These are phyloP conservation scores for Camellia oleifera DNA, from an alignment of 179 eudicot genomes.

Conservation along the genomic window DNA sequence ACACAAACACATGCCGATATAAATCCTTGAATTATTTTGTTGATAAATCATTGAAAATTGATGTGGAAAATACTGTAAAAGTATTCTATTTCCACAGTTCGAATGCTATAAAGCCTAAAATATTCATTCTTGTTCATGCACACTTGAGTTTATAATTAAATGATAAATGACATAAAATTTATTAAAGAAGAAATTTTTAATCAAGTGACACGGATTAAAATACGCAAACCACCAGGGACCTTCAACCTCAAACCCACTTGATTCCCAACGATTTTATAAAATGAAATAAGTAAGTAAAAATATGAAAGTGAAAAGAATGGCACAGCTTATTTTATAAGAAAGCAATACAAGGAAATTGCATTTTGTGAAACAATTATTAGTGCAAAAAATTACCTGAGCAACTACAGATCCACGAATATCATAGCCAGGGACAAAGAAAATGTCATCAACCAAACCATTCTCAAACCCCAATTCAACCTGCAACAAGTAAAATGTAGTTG, in stretches of 20 bases:
- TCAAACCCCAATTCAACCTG: constrained; percentile 96
- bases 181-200: neutral
- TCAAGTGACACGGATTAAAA: neutral
- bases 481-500: constrained; percentile 11
- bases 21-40: neutral
- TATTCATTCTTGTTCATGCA: neutral
- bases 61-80: neutral
- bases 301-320: neutral
- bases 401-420: constrained; percentile 81
- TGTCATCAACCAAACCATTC: constrained; percentile 64
- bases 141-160: neutral
- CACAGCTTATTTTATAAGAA: too few relatives aligned
- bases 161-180: neutral
- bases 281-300: neutral
- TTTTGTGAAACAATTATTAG: too few relatives aligned
- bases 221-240: neutral
- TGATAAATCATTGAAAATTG: neutral
- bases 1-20: neutral
- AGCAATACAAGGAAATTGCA: too few relatives aligned
- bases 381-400: constrained; percentile 65
- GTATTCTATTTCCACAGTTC: too few relatives aligned
- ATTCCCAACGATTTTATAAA: neutral
- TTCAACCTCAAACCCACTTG: neutral
- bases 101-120: neutral
- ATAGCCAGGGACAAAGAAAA: constrained; percentile 88